Base-by-base conservation (phyloP, 305 asterid genomes). In the Solanum hybrid region DNA sequence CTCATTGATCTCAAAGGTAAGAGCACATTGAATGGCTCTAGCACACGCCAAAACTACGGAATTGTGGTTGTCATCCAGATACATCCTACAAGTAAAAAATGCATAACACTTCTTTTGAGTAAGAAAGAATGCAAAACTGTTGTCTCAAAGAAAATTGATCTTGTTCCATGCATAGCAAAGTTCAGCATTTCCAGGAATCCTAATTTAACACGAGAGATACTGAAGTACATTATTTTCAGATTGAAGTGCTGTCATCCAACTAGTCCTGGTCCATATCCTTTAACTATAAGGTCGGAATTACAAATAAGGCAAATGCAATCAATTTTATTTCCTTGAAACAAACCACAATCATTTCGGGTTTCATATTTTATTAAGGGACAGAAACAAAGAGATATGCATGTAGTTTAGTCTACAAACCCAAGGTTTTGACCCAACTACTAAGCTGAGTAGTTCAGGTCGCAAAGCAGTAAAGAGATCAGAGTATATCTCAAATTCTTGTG, bases 41-140 rank as follows among this genome's bases (percentile, higher is more conserved):
- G 96, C 96, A 94, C 99, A 97, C 89, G 95, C 96, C 91, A 94
- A 93, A 91, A 97, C 97, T 89, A 97, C 99, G 13, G 95, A 95
- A 91, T 91, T 94, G 94, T 95, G 98, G 91, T 95, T 95, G 93
- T 97, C 99, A 91, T 97, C 99, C 68, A 97, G 95, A 81, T 91
- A 93, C 92, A 97, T 94, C 94, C 99, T 97, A 92, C 93, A 94
- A 85, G 89, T 45, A 86, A 41, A 89, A 92, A 31, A 88, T 41
- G 79, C 39, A 51, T 51, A 65, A 72, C 39, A 61, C 84, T 41
- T 37, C 73, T 33, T 41, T 33, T 75, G 72, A 65, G 79, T 89
- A 27, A 89, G 77, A 75, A 31, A 90, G 80, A 36, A 34, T 65
- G 34, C 39, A 87, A 37, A 79, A 20, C 27, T 85, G 45, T 12